phyloP scores from a whole-genome alignment of 2,329 filamentous ascomycete species.

The Cryoendolithus antarcticus region DNA sequence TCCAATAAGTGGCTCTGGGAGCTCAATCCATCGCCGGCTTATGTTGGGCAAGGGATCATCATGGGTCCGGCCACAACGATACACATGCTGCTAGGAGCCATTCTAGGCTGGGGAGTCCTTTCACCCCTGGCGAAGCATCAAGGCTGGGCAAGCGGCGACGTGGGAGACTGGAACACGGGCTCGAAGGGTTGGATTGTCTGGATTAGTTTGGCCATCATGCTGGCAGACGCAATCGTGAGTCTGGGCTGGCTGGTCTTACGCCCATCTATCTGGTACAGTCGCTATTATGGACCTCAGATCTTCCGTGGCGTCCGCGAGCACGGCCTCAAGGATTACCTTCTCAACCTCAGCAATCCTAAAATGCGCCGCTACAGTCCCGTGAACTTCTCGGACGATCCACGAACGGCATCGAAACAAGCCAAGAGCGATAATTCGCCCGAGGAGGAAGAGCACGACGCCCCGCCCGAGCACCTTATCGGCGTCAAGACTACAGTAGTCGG shows the following conservation, averaged over 20 bases:
- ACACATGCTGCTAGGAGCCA: conserved; percentile 85
- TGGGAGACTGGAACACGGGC: conserved; percentile 79
- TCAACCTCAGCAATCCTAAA: conserved; percentile 20
- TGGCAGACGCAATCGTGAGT: conserved; percentile 82
- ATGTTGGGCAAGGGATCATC: conserved; percentile 93
- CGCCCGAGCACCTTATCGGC: conserved; percentile 68
- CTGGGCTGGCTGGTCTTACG: conserved; percentile 64
- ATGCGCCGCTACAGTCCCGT: conserved; percentile 30
- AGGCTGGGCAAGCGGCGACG: conserved; percentile 81
- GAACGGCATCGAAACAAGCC: conserved; percentile 1
- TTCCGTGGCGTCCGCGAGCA: conserved; percentile 16
- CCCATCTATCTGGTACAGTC: conserved; percentile 42
- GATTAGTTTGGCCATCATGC: conserved; percentile 92
- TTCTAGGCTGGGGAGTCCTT: conserved; percentile 81
- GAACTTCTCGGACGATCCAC: conserved; percentile 9
- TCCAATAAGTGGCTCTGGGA: conserved; percentile 86
- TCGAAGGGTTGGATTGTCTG: conserved; percentile 99
- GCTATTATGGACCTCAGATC: conserved; percentile 25
- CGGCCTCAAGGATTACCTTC: conserved; percentile 21
- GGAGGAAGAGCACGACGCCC: conserved; percentile 59
- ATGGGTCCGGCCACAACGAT: conserved; percentile 94
- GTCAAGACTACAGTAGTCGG: conserved; percentile 59
- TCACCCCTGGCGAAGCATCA: conserved; percentile 76
- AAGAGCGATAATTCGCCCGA: conserved; percentile 10
- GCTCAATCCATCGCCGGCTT: conserved; percentile 90